These are phyloP conservation scores for Fomes fomentarius DNA, from an alignment of 1,284 basidiomycete genomes.

Conservation along the genomic window DNA sequence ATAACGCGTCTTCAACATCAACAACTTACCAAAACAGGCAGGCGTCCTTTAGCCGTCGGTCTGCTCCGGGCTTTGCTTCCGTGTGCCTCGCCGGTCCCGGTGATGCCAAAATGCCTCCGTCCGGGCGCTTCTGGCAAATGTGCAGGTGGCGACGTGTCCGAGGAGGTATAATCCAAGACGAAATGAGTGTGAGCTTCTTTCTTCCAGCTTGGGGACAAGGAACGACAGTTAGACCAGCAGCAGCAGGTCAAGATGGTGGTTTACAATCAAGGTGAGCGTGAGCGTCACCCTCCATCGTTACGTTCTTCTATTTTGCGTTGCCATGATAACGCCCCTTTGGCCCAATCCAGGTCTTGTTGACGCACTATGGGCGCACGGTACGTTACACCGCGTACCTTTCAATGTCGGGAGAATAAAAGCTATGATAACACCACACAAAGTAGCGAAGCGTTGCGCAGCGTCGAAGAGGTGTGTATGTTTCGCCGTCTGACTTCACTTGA, in stretches of 20 bases:
- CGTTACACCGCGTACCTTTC: background rate
- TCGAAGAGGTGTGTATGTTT: too few species aligned
- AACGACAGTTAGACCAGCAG: constrained; percentile 14
- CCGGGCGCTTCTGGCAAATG: constrained; percentile 4
- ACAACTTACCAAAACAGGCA: constrained; percentile 28
- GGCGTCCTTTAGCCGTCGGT: constrained; percentile 19
- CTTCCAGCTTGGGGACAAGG: constrained; percentile 9
- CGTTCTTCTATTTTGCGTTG: constrained; percentile 14
- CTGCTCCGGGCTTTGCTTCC: constrained; percentile 24
- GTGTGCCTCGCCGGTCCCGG: constrained; percentile 9
- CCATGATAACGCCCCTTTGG: constrained; percentile 19
- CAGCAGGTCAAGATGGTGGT: constrained; percentile 22
- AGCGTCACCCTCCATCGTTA: background rate
- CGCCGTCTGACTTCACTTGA: too few species aligned
- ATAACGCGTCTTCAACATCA: constrained; percentile 25
- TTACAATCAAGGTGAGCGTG: constrained; percentile 16
- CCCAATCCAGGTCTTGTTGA: background rate
- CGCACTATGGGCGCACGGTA: background rate
- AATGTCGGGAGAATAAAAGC: too few species aligned
- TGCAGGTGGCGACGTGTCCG: background rate
- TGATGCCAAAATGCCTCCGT: constrained; percentile 11
- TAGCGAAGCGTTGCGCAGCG: too few species aligned
- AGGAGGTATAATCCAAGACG: background rate
- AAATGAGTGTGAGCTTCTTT: constrained; percentile 10
- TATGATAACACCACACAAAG: too few species aligned